phyloP scores from a whole-genome alignment of 2,329 filamentous ascomycete species.

The Ascochyta pisi region DNA sequence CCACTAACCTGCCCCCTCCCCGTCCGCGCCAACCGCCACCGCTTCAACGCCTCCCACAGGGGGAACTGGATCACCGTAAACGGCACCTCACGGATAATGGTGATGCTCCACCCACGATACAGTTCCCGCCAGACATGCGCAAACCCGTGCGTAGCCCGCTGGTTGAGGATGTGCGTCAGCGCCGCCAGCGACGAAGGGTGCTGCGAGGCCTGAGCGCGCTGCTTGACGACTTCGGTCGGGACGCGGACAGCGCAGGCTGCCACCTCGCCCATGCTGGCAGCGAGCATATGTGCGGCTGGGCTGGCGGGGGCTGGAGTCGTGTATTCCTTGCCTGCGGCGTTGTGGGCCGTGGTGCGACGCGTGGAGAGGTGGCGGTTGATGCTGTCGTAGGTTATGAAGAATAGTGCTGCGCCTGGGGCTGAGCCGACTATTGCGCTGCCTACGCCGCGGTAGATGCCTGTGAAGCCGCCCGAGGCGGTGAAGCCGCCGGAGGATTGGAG shows the following conservation, averaged over 20 bases:
- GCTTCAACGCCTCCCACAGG: constrained; percentile 92
- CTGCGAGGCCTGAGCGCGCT: constrained; percentile 88
- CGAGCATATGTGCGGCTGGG: constrained; percentile 74
- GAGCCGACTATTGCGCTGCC: constrained; percentile 89
- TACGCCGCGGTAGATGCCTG: constrained; percentile 90
- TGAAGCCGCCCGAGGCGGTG: constrained; percentile 84
- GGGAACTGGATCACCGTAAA: constrained; percentile 98
- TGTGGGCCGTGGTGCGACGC: constrained; percentile 20
- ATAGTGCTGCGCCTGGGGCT: constrained; percentile 91
- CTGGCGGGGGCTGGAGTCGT: constrained; percentile 26
- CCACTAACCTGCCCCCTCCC: constrained; percentile 66
- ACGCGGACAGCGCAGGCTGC: constrained; percentile 92
- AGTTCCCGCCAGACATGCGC: constrained; percentile 77
- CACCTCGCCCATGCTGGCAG: constrained; percentile 85
- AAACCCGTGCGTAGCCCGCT: constrained; percentile 51
- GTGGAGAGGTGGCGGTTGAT: constrained; percentile 56
- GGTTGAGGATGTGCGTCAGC: constrained; percentile 69
- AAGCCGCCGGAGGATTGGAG: constrained; percentile 84
- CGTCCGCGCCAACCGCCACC: constrained; percentile 61
- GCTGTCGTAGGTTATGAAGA: constrained; percentile 94
- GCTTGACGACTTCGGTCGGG: constrained; percentile 96
- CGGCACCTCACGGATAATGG: constrained; percentile 92
- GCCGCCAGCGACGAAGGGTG: constrained; percentile 74
- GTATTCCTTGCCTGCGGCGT: constrained; percentile 41
- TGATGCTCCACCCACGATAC: constrained; percentile 91